Base-by-base conservation (phyloP, 345 rosid genomes). In the Gossypium mustelinum region DNA sequence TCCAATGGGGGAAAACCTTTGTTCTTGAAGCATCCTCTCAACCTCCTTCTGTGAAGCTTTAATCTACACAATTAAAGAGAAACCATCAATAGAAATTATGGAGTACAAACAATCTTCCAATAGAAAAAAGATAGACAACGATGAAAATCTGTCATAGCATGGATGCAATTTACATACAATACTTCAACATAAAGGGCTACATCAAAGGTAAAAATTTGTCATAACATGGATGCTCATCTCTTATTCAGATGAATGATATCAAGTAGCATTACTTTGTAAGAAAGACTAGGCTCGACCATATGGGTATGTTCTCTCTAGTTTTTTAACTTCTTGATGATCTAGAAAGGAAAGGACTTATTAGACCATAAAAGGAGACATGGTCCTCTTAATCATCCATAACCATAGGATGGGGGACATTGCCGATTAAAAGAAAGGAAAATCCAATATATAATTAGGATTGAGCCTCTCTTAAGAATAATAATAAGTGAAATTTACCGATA, bases 11-110 rank as follows among this genome's bases (percentile, higher is more conserved):
- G 43, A 76, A 17, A 9, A 94, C 97, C 97, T 92, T 78, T 87
- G 94, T 73, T 90, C 98, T 81, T 87, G 83, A 81, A 89, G 87
- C 89, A 86, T 84, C 80, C 45, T 84, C 74, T 92, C 94, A 63
- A 88, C 83, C 74, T 94, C 97, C 84, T 88, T 84, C 50, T 86
- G 92, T 79, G 91, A 82, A 74, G 90, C 78, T 81, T 89, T 92
- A 76, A 94, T 89, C 97, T 94, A 75, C 70, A 54, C 27, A n/a
- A 74, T 63, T 63, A 59, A 20, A 70, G 12, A 59, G 14, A 41
- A 69, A 20, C 17, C 45, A 54, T 79, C 22, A 78, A 27, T 24
- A 2, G 10, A 20, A 22, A 39, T 4, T 12, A 34, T 5, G 41
- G 10, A 11, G 25, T 1, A 4, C 3, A 20, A 47, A 54, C 41